A percentile compares a stretch with the other conserved stretches of the same genome.
These are phyloP conservation scores for Collybia nuda DNA, from an alignment of 768 basidiomycete genomes.

Conservation along the genomic window DNA sequence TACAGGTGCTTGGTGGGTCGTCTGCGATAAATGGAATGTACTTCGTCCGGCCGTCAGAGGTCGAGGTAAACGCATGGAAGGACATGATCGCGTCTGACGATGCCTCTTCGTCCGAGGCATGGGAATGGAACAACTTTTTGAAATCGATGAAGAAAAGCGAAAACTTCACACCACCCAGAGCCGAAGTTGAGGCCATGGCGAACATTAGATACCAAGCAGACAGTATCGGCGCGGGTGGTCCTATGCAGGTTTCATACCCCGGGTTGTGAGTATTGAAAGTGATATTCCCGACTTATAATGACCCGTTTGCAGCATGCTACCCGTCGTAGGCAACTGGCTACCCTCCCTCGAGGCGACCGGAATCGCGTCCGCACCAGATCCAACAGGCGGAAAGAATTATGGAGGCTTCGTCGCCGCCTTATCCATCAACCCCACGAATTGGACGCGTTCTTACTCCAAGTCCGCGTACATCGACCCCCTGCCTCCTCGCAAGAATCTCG, in stretches of 20 bases:
- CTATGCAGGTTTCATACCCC: conserved; percentile 25
- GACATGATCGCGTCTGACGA: conserved; percentile 30
- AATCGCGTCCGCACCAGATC: conserved; percentile 35
- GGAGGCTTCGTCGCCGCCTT: conserved; percentile 57
- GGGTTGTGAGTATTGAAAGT: conserved; percentile 14
- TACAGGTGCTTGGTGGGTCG: conserved; percentile 63
- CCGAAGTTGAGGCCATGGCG: conserved; percentile 25
- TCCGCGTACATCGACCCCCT: conserved; percentile 60
- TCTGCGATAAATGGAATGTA: conserved; percentile 73
- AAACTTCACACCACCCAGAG: conserved; percentile 48
- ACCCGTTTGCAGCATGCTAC: conserved; percentile 42
- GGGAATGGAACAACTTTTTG: conserved; percentile 44
- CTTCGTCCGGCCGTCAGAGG: conserved; percentile 50
- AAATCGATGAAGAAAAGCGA: conserved; percentile 46
- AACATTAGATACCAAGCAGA: conserved; percentile 39
- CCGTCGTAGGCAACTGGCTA: conserved; percentile 54
- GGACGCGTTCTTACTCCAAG: conserved; percentile 62
- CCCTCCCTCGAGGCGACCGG: conserved; percentile 43
- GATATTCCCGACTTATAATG: conserved; percentile 26
- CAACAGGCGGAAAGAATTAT: conserved; percentile 47
- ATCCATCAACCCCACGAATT: conserved; percentile 60
- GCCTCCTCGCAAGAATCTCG: conserved; percentile 60
- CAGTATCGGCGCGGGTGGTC: conserved; percentile 43
- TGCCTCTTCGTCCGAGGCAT: conserved; percentile 24
- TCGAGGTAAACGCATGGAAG: conserved; percentile 45